These are phyloP conservation scores for Rhododendron williamsianum DNA, from an alignment of 148 eudicot genomes.

Conservation along the genomic window DNA sequence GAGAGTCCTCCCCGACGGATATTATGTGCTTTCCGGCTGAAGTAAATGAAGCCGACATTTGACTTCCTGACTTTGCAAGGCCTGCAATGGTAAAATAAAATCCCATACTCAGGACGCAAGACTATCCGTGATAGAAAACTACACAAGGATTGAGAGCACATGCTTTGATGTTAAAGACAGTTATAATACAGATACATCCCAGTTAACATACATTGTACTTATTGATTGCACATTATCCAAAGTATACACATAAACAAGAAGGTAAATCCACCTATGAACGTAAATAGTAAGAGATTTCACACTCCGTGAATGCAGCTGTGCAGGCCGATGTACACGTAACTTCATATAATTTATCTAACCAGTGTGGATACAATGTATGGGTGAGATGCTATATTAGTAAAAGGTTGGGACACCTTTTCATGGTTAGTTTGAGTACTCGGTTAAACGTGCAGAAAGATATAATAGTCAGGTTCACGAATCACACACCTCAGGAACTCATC, in stretches of 20 bases:
- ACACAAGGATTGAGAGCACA: not conserved
- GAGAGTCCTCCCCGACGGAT: slow-evolving; percentile 67
- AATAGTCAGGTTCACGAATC: not conserved
- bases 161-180: not conserved
- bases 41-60: slow-evolving; percentile 62
- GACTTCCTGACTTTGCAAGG: slow-evolving; percentile 56
- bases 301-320: not conserved
- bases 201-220: not conserved
- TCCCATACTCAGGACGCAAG: not conserved
- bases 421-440: not conserved
- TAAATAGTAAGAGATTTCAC: not conserved
- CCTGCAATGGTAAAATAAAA: slow-evolving; percentile 28
- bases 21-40: slow-evolving; percentile 48
- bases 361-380: not conserved
- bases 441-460: not conserved
- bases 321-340: not conserved
- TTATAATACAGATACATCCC: not conserved
- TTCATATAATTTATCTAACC: not conserved
- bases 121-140: not conserved
- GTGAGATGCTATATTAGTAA: not conserved
- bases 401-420: not conserved
- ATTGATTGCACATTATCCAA: not conserved
- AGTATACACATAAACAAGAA: not conserved
- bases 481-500: not conserved
- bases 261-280: not conserved